Conservation (phyloP, 1,139 yeast species). For the Petasospora rhodanensis region DNA sequence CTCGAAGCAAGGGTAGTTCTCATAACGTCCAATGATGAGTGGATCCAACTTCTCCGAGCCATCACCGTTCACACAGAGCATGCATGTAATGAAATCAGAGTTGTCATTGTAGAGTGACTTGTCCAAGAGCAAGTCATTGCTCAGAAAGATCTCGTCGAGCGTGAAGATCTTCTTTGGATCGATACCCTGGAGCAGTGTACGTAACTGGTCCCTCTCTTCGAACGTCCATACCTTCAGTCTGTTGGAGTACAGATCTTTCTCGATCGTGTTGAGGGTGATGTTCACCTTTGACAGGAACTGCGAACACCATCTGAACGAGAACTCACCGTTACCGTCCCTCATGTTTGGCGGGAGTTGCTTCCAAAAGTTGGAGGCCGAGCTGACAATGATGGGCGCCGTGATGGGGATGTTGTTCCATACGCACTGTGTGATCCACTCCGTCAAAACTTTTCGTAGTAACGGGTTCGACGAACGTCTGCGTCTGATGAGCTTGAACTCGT, state of each 20-base stretch:
- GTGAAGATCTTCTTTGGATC: constrained; percentile 54
- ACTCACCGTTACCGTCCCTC: constrained; percentile 61
- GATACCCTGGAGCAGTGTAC: constrained; percentile 35
- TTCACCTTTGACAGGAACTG: constrained; percentile 53
- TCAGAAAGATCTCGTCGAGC: constrained; percentile 56
- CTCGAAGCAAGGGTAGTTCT: constrained; percentile 45
- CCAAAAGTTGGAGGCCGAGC: constrained; percentile 64
- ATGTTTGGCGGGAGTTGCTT: constrained; percentile 48
- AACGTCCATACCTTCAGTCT: constrained; percentile 58
- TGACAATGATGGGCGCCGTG: constrained; percentile 58
- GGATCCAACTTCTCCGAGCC: constrained; percentile 62
- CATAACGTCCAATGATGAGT: constrained; percentile 56
- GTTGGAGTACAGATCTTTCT: constrained; percentile 37
- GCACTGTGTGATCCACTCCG: constrained; percentile 68
- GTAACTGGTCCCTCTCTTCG: constrained; percentile 46
- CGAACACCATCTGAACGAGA: constrained; percentile 62
- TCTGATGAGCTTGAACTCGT: constrained; percentile 50
- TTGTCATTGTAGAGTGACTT: constrained; percentile 50
- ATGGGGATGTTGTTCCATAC: constrained; percentile 65
- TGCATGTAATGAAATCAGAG: constrained; percentile 47
- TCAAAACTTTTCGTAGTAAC: constrained; percentile 49
- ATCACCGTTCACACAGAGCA: constrained; percentile 56
- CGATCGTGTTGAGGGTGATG: constrained; percentile 44
- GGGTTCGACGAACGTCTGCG: constrained; percentile 56
- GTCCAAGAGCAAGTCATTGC: constrained; percentile 58